These are phyloP conservation scores for Athelia sp. DNA, from an alignment of 1,284 basidiomycete species.

Conservation along the genomic window DNA sequence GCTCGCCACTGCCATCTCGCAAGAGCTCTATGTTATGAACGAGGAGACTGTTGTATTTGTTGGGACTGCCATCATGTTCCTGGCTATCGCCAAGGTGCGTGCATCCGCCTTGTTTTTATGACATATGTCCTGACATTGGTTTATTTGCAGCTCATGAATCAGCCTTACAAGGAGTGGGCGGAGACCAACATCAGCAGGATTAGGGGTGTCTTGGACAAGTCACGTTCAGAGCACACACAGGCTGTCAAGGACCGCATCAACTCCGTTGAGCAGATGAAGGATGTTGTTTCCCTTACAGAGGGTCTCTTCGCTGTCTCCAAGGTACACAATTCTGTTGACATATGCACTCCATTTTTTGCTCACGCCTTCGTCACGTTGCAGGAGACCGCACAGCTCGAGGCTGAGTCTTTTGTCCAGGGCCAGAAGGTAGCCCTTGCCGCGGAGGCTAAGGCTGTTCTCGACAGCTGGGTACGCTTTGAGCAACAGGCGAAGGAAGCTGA, in stretches of 20 bases:
- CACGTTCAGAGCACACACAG: conserved; percentile 88
- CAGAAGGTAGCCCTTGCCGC: conserved; percentile 86
- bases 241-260: conserved; percentile 92
- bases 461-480: conserved; percentile 98
- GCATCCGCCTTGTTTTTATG: background rate
- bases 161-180: conserved; percentile 94
- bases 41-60: conserved; percentile 86
- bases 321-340: conserved; percentile 37
- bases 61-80: conserved; percentile 85
- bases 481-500: conserved; percentile 96
- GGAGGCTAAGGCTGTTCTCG: conserved; percentile 93
- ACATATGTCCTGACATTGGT: conserved; percentile 3
- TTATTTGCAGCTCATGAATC: conserved; percentile 51
- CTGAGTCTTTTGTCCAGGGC: conserved; percentile 85
- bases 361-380: conserved; percentile 21
- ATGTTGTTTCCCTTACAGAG: conserved; percentile 88
- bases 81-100: conserved; percentile 78
- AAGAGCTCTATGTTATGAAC: conserved; percentile 97
- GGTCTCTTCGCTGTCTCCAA: conserved; percentile 92
- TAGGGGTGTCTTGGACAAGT: conserved; percentile 76
- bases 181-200: conserved; percentile 82
- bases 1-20: conserved; percentile 90
- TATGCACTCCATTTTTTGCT: background rate
- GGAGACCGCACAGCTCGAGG: conserved; percentile 92
- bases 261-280: conserved; percentile 90